Base-by-base conservation (phyloP, 345 rosid species). In the Gossypium bickii region DNA sequence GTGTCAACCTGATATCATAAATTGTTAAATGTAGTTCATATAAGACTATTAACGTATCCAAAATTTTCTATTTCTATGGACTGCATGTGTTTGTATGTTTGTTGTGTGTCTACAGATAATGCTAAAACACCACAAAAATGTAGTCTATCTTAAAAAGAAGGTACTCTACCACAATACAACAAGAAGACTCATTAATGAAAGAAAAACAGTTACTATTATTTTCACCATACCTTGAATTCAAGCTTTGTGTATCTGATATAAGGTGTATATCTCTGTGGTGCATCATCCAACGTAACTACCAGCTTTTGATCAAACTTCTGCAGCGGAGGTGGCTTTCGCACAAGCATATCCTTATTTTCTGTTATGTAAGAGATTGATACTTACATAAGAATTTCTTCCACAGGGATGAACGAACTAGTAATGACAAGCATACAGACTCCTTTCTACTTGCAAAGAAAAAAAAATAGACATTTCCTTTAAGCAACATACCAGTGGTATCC, bases 241-340 rank as follows among this genome's bases (percentile, higher is more conserved):
- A 95, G 99, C 86, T 91, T 95, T 69, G 88, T 88, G 80, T 89
- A 95, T 76, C 89, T 95, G 70, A 93, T 90, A 77, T 77, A 85
- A 74, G 94, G 98, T 49, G 94, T 94, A 81, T 86, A 84, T 81
- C 91, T 89, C 74, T 80, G 72, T 74, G 79, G 77, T 71, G 77
- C 71, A 61, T 76, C 82, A 82, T 76, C 87, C 70, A 75, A 76
- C 70, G 59, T 59, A 25, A 55, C 11, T 51, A 77, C 81, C 29
- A 73, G 70, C 78, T 77, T 51, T 12, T 48, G 27, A 51, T 61
- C 41, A 5, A 62, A 13, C 71, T 53, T 82, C 83, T 83, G 81
- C 45, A 77, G 58, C 17, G 67, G 17, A n/a, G 78, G 67, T 70
- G 82, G 82, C 75, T 79, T 76, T 61, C 75, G 67, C 62, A 34